Evolutionary conservation across 805 yeast genomes (phyloP), one percentile per base, ranked within the genome.

Genomic region (Jamesozyma gamospora): DNA sequence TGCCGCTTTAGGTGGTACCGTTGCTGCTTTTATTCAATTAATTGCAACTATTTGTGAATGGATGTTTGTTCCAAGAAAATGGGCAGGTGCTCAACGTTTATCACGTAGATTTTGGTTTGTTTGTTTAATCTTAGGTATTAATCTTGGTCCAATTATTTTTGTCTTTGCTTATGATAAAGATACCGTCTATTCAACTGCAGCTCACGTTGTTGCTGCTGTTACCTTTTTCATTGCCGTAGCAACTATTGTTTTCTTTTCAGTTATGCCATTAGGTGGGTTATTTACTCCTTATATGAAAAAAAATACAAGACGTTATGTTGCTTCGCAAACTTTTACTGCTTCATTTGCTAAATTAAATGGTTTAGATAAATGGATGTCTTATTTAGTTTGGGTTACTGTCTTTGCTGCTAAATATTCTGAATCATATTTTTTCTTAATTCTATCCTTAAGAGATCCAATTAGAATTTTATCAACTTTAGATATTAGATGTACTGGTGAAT

Each of bases 21-120:
- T 90, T 52, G 97, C 96, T 39, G 66, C 79, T 44, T 59, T 74
- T 36, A 75, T 92, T 55, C 95, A 92, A 67, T 72, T 92, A 44
- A 51, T 75, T 42, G 98, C 98, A 37, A 88, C 97, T 24, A 43
- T 87, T 28, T 76, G 83, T 56, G 98, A 92, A 67, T 90, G 95
- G 95, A 70, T 79, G 60, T 92, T 87, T 56, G 97, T 92, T 45
- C 98, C 98, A 51, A 81, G 97, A 67, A 77, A 81, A 53, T 92
- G 97, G 97, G 94, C 97, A 28, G 98, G 99, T 66, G 96, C 97
- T 63, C 97, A 90, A 69, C 96, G 84, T 63, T 74, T 92, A 59
- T 69, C 86, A 29, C 85, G 95, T 67, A 81, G 98, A 62, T 71
- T 92, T 54, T 59, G 79, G 70, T 82, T 88, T 60, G 65, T 90